Evolutionary conservation across 164 flowering plant species (phyloP).

Genomic region (Brasenia schreberi): DNA sequence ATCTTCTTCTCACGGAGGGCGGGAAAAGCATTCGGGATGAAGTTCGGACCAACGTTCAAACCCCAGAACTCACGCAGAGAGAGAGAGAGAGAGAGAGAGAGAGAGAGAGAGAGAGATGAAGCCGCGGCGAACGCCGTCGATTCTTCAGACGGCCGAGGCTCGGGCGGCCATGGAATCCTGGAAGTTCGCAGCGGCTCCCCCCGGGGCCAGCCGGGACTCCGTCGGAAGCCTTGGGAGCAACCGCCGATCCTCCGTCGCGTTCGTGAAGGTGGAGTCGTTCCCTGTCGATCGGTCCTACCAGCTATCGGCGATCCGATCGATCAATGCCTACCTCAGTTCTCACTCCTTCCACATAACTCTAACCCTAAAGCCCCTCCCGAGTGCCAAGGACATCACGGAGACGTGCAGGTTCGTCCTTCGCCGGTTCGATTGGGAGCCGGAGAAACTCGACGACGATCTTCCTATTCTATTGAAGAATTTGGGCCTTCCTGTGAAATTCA

Average conservation of each 20-base stretch:
- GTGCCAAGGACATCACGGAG: slow-evolving; percentile 53
- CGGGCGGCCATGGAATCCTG: not conserved
- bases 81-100: not conserved
- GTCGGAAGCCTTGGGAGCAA: slow-evolving; percentile 50
- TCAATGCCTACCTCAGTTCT: slow-evolving; percentile 55
- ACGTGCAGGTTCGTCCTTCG: slow-evolving; percentile 34
- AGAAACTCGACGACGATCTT: slow-evolving; percentile 62
- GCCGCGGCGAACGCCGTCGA: not conserved
- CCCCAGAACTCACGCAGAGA: not conserved
- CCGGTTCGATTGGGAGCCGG: slow-evolving; percentile 26
- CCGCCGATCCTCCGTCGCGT: slow-evolving; percentile 32
- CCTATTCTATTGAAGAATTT: slow-evolving; percentile 32
- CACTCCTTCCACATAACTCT: slow-evolving; percentile 29
- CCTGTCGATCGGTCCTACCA: slow-evolving; percentile 45
- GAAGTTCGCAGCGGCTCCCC: not conserved
- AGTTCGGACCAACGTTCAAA: not conserved
- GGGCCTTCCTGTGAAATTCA: slow-evolving; percentile 56
- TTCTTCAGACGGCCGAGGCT: not conserved
- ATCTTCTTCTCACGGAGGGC: not conserved
- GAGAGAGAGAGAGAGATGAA: not conserved
- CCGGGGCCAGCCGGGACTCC: slow-evolving; percentile 32
- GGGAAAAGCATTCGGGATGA: not conserved
- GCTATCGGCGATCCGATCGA: slow-evolving; percentile 34
- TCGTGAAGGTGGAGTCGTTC: slow-evolving; percentile 12
- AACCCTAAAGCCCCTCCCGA: slow-evolving; percentile 37